Percentiles rank a stretch among this genome's conserved stretches.
phyloP scores from a whole-genome alignment of 306 rosid species.

The Cucumis melo region DNA sequence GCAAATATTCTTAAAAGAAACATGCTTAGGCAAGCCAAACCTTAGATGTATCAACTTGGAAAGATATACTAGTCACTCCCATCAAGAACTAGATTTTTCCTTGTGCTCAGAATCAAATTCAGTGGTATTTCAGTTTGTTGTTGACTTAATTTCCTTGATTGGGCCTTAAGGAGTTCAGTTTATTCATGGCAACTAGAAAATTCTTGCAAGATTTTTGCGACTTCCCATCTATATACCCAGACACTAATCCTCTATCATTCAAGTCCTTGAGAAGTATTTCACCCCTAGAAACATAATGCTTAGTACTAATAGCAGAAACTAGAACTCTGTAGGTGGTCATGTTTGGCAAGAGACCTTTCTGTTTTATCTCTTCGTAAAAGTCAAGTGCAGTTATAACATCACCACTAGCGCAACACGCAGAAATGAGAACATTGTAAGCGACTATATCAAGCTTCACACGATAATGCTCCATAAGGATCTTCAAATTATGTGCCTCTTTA shows the following conservation, averaged over 20 bases:
- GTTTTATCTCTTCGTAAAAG: slow-evolving; percentile 62
- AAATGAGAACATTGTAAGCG: slow-evolving; percentile 51
- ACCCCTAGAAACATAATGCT: slow-evolving; percentile 21
- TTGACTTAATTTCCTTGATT: slow-evolving; percentile 11
- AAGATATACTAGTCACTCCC: not conserved
- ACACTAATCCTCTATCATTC: slow-evolving; percentile 34
- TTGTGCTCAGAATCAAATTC: not conserved
- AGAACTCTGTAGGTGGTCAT: slow-evolving; percentile 38
- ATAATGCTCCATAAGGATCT: slow-evolving; percentile 35
- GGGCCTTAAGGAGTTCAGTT: slow-evolving; percentile 22
- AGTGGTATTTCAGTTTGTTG: not conserved
- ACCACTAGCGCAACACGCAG: slow-evolving; percentile 53
- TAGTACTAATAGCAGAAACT: slow-evolving; percentile 24
- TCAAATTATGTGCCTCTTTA: slow-evolving; percentile 41
- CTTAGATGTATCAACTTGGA: not conserved
- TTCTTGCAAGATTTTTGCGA: slow-evolving; percentile 18
- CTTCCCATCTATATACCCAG: slow-evolving; percentile 22
- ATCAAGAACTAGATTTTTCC: not conserved
- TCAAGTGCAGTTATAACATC: slow-evolving; percentile 43
- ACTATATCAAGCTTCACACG: slow-evolving; percentile 48
- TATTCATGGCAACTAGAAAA: slow-evolving; percentile 26
- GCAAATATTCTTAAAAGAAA: not conserved
- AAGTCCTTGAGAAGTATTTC: slow-evolving; percentile 43
- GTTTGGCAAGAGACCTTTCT: slow-evolving; percentile 44
- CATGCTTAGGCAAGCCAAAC: not conserved